These are phyloP conservation scores for Suillus subluteus DNA, from an alignment of 768 basidiomycete genomes.

Conservation along the genomic window DNA sequence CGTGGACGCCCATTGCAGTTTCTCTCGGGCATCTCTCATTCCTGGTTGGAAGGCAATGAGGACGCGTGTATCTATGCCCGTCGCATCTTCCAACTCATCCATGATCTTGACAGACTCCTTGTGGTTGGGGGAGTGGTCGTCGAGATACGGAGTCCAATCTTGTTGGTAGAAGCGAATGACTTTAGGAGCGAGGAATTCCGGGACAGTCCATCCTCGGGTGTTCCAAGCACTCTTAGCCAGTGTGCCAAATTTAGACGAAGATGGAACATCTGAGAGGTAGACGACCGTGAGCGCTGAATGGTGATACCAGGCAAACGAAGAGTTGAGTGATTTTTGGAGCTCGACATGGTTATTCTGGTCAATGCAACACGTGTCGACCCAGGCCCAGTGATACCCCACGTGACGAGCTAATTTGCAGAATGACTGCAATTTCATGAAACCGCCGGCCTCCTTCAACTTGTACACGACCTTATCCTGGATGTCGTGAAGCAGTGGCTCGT, in stretches of 20 bases:
- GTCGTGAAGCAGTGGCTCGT: background rate
- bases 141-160: background rate
- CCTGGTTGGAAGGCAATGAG: background rate
- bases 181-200: background rate
- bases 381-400: background rate
- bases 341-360: background rate
- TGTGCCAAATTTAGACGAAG: background rate
- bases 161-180: background rate
- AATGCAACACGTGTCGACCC: background rate
- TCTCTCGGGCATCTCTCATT: background rate
- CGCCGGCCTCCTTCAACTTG: background rate
- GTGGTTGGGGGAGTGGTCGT: background rate
- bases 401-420: background rate
- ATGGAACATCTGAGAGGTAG: background rate
- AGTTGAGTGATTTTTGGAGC: background rate
- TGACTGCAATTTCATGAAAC: background rate
- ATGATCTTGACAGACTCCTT: background rate
- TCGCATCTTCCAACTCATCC: background rate
- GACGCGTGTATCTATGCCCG: background rate
- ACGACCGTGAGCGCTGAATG: background rate
- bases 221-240: background rate
- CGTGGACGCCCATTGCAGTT: background rate
- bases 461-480: background rate
- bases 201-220: background rate
- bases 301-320: background rate